Evolutionary conservation across 2,329 filamentous ascomycete species (phyloP).

Genomic region (Zasmidium citrigriseum): DNA sequence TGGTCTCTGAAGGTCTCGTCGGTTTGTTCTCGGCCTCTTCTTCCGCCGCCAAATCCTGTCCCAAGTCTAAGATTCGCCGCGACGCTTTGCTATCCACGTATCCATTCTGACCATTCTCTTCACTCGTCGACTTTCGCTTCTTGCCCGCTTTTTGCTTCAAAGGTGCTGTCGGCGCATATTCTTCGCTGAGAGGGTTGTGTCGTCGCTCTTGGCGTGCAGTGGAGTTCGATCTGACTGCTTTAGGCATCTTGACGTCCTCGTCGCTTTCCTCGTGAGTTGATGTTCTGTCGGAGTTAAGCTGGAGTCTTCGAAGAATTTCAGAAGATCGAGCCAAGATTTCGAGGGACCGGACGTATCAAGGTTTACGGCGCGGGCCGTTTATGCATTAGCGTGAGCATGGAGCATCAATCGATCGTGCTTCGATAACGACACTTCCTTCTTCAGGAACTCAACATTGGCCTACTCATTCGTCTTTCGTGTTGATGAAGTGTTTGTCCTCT

Average conservation of each 20-base stretch:
- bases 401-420: not conserved
- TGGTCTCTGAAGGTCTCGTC: too few relatives aligned
- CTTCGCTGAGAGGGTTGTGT: constrained; percentile 90
- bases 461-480: not conserved
- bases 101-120: constrained; percentile 59
- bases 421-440: not conserved
- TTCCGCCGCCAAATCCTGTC: constrained; percentile 84
- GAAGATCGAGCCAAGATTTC: not conserved
- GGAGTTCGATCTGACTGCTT: constrained; percentile 60
- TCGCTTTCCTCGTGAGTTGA: not conserved
- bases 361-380: not conserved
- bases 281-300: not conserved
- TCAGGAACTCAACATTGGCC: not conserved
- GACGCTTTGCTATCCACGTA: constrained; percentile 90
- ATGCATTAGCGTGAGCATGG: not conserved
- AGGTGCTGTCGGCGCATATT: constrained; percentile 70
- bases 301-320: not conserved
- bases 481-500: not conserved
- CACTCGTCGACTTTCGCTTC: constrained; percentile 59
- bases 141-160: constrained; percentile 70
- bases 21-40: constrained; percentile 61
- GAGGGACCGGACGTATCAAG: not conserved
- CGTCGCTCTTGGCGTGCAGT: constrained; percentile 63
- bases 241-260: constrained; percentile 66
- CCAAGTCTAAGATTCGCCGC: constrained; percentile 83